Percentiles rank a stretch among this genome's conserved stretches.
Evolutionary conservation across 1,139 yeast species (phyloP).

Genomic region (Zygoascus meyerae): DNA sequence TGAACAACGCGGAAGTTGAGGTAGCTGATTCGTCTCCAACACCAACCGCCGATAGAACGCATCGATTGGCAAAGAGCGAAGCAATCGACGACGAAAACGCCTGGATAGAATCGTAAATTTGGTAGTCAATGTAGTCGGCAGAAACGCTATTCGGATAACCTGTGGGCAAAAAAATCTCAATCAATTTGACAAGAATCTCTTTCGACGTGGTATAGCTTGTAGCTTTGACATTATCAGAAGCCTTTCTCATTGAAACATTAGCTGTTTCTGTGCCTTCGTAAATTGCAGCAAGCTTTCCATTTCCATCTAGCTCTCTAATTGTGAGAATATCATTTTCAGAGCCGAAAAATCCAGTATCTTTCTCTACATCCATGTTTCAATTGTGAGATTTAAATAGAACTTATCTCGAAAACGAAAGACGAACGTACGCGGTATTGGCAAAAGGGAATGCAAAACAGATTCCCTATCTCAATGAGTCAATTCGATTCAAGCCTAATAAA

Average conservation of each 20-base stretch:
- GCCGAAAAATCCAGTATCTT: neutral
- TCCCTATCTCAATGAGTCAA: too few species aligned
- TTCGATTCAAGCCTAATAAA: too few species aligned
- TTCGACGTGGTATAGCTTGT: constrained; percentile 1
- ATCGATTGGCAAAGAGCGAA: constrained; percentile 34
- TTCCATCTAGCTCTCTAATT: constrained; percentile 10
- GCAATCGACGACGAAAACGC: constrained; percentile 37
- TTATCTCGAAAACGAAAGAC: too few species aligned
- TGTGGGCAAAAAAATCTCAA: constrained; percentile 35
- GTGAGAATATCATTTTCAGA: neutral
- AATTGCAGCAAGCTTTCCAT: constrained; percentile 9
- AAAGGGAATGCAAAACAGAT: too few species aligned
- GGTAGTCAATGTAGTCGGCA: constrained; percentile 34
- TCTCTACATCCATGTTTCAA: constrained; percentile 10
- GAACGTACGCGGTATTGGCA: too few species aligned
- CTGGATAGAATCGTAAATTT: constrained; percentile 36
- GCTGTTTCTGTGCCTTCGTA: constrained; percentile 4
- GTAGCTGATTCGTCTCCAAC: constrained; percentile 38
- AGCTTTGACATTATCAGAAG: neutral
- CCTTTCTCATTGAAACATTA: neutral
- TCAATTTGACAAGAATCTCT: constrained; percentile 16
- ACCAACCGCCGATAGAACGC: constrained; percentile 35
- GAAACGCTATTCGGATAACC: constrained; percentile 36
- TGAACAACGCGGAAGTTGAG: constrained; percentile 35
- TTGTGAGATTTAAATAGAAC: neutral